A percentile compares a stretch with the other conserved stretches of the same genome.
phyloP scores from a whole-genome alignment of 768 basidiomycete species.

The Cystoderma amianthinum region DNA sequence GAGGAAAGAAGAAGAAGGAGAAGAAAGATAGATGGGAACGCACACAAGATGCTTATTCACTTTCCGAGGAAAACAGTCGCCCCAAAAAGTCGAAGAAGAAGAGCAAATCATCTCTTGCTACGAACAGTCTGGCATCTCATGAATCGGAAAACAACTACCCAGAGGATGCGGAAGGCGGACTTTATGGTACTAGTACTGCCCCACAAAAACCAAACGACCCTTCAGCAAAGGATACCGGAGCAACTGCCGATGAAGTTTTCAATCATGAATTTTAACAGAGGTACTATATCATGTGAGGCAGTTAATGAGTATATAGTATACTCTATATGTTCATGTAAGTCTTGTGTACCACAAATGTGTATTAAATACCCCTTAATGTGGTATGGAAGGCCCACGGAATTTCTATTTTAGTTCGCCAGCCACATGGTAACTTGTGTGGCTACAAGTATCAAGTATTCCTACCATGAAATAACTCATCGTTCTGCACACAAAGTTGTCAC shows the following conservation, averaged over 20 bases:
- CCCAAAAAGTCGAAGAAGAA: conserved; percentile 61
- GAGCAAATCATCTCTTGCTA: conserved; percentile 34
- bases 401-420: too few species aligned
- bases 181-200: conserved; percentile 39
- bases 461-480: too few species aligned
- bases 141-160: conserved; percentile 48
- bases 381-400: too few species aligned
- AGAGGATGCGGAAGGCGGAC: conserved; percentile 68
- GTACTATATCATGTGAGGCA: too few species aligned
- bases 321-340: neutral
- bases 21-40: conserved; percentile 88
- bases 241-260: conserved; percentile 47
- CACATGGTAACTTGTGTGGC: too few species aligned
- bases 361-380: too few species aligned
- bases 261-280: conserved; percentile 55
- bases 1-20: conserved; percentile 62
- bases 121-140: conserved; percentile 24
- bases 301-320: neutral
- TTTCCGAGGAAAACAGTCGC: conserved; percentile 34
- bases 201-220: conserved; percentile 9
- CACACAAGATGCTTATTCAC: conserved; percentile 77
- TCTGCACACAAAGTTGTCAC: too few species aligned
- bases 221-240: conserved; percentile 11
- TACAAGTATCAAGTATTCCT: too few species aligned
- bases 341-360: too few species aligned